Evolutionary conservation across 805 yeast species (phyloP), one percentile per base, ranked within the genome.

Genomic region (Lipomyces japonicus): DNA sequence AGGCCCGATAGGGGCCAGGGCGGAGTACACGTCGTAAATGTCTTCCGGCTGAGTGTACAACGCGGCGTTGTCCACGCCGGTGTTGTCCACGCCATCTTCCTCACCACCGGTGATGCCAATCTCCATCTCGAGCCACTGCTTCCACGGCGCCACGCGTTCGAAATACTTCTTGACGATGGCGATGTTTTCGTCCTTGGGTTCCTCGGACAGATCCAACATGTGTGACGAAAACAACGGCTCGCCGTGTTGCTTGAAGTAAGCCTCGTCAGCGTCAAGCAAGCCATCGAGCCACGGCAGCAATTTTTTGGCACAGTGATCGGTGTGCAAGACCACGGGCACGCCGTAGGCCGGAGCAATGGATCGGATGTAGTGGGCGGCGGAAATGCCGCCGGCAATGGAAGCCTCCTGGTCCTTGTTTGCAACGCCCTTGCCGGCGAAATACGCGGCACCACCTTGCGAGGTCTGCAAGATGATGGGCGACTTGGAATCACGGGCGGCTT

Each of bases 41-140:
- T 96, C 91, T 76, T 86, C 96, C 66, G 98, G 88, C 65, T 82
- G 81, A 64, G 98, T 93, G 86, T 91, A 93, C 66, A 93, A 78
- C 60, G 85, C 71, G 59, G 86, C 89, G 76, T 85, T 84, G 69
- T 81, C 80, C 62, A 87, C 96, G 72, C 81, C 79, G 75, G 91
- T 95, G 82, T 93, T 93, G 84, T 93, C 93, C 68, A 93, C 98
- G 83, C 98, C 98, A 71, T 93, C 98, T 78, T 93, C 98, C 80
- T 93, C 98, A 84, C 98, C 98, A 77, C 98, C 98, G 72, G 98
- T 93, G 82, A 93, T 93, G 82, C 98, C 98, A 71, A 93, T 93
- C 80, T 93, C 98, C 98, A 93, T 93, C 81, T 93, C 98, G 71
- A 93, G 82, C 93, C 93, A 93, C 79, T 91, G 97, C 76, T 81